Base-by-base conservation (phyloP, 768 basidiomycete genomes). In the Mycena venus region DNA sequence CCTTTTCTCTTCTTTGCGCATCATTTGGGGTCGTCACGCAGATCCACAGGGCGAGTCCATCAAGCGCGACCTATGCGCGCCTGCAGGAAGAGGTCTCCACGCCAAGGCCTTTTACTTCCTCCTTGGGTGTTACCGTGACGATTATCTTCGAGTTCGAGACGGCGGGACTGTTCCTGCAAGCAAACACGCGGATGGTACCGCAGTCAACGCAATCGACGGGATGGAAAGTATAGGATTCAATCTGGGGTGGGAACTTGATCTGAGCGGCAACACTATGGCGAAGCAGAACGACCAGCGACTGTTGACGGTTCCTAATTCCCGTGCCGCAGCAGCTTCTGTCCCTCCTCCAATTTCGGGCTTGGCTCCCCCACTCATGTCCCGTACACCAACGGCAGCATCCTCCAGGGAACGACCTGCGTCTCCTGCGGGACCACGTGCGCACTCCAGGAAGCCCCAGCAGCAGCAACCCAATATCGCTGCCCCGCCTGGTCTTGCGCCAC, bases 71-170 rank as follows among this genome's bases (percentile, higher is more conserved):
- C 86, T 96, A 8, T 89, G 94, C 75, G 90, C 92, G 32, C 91
- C 93, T 14, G 87, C 89, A 21, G 94, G 92, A 23, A 85, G 90
- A 63, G 94, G 94, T 15, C 90, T 90, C 11, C 89, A 95, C 72
- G 94, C 95, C 12, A 97, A 97, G 81, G 95, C 94, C 0, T 96
- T 97, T 82, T 98, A 97, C 80, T 96, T 93, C 80, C 89, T 98
- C 42, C 89, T 98, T 23, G 86, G 90, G 47, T 90, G 90, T 82
- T 94, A 96, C 78, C 90, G 94, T 71, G 92, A 95, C 77, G 91
- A 90, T 59, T 82, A 84, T 6, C 78, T 79, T 58, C 82, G 79
- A 80, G 91, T 78, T 86, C 90, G 78, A 63, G 88, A 91, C 56
- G 86, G 89, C 78, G 88, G 87, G n/a, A 21, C 15, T 44, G 25